phyloP scores from a whole-genome alignment of 306 rosid genomes.

The Lathyrus sativus region DNA sequence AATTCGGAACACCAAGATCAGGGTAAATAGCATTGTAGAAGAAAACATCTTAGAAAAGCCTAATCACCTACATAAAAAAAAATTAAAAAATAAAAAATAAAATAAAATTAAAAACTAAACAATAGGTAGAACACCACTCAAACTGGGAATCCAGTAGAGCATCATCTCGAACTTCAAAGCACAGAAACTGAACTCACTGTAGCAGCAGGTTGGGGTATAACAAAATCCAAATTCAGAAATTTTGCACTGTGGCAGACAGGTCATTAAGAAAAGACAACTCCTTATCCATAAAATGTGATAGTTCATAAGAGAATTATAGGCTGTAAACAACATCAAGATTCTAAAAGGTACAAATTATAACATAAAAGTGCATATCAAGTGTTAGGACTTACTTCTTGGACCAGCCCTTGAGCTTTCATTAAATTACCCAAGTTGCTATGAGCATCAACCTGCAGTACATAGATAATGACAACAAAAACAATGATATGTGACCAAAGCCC shows the following conservation, averaged over 20 bases:
- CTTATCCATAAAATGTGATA: slow-evolving; percentile 17
- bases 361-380: slow-evolving; percentile 24
- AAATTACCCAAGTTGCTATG: slow-evolving; percentile 62
- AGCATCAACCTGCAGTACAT: slow-evolving; percentile 49
- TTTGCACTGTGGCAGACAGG: slow-evolving; percentile 25
- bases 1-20: slow-evolving; percentile 23
- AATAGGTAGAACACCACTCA: slow-evolving; percentile 26
- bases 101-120: too few relatives aligned
- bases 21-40: slow-evolving; percentile 26
- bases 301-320: slow-evolving; percentile 12
- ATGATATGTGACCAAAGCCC: slow-evolving; percentile 3
- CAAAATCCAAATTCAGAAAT: slow-evolving; percentile 29
- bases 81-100: too few relatives aligned
- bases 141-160: slow-evolving; percentile 40
- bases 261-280: slow-evolving; percentile 11
- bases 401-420: slow-evolving; percentile 63
- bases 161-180: background rate
- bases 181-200: slow-evolving; percentile 23
- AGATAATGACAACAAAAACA: slow-evolving; percentile 16
- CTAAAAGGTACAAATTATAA: slow-evolving; percentile 13
- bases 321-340: slow-evolving; percentile 10
- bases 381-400: slow-evolving; percentile 80
- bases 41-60: slow-evolving; percentile 26
- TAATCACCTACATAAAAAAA: slow-evolving; percentile 4
- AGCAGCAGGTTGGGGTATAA: slow-evolving; percentile 32